Evolutionary conservation across 2,329 filamentous ascomycete species (phyloP).

Genomic region (Didymella pinodella): DNA sequence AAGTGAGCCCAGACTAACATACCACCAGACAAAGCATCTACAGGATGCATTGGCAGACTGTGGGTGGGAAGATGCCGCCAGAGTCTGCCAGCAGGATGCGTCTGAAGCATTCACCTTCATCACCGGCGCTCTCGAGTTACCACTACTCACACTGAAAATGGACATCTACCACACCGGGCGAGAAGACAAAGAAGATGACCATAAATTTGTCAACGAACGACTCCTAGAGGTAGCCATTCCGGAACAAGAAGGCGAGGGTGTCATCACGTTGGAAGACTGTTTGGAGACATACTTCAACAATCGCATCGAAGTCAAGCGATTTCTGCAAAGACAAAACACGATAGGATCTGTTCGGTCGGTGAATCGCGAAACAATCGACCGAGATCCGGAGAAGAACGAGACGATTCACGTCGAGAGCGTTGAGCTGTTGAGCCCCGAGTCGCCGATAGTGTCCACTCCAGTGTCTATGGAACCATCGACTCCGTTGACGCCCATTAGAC

Average conservation of each 20-base stretch:
- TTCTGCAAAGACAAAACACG: constrained; percentile 70
- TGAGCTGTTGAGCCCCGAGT: constrained; percentile 48
- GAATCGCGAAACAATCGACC: constrained; percentile 37
- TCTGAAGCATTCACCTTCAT: constrained; percentile 97
- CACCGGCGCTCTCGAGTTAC: constrained; percentile 85
- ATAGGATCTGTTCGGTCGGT: constrained; percentile 56
- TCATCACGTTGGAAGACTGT: constrained; percentile 86
- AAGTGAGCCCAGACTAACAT: not conserved
- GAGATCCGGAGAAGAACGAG: constrained; percentile 48
- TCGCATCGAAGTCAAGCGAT: constrained; percentile 84
- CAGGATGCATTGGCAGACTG: constrained; percentile 84
- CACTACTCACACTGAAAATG: constrained; percentile 88
- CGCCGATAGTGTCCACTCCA: constrained; percentile 47
- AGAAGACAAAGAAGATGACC: constrained; percentile 82
- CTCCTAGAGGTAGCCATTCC: constrained; percentile 92
- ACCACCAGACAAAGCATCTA: constrained; percentile 74
- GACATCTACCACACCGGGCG: constrained; percentile 93
- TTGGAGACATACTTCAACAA: constrained; percentile 96
- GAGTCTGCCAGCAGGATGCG: constrained; percentile 87
- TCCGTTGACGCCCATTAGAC: constrained; percentile 39
- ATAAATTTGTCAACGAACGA: constrained; percentile 93
- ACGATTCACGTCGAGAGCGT: constrained; percentile 55
- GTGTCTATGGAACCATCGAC: constrained; percentile 36
- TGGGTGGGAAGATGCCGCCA: constrained; percentile 83
- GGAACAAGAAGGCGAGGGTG: constrained; percentile 69